Percentiles rank a stretch among this genome's conserved stretches.
phyloP scores from a whole-genome alignment of 352 stramenopile species.

The Globisporangium canariense region DNA sequence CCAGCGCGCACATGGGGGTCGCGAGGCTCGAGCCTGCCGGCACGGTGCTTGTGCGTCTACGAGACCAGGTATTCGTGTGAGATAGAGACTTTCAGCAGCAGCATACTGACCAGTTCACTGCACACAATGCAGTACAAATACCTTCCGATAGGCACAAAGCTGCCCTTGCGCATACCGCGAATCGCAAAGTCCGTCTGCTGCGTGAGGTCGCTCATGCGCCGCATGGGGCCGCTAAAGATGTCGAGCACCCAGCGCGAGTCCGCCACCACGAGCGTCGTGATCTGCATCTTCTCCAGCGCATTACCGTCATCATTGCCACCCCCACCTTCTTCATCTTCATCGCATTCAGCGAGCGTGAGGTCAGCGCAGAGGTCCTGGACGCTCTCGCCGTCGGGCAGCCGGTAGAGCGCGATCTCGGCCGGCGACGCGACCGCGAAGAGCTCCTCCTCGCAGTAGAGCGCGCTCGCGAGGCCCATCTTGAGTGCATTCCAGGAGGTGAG shows the following conservation, averaged over 20 bases:
- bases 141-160: constrained; percentile 16
- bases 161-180: constrained; percentile 39
- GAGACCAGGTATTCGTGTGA: constrained; percentile 1
- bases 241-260: constrained; percentile 76
- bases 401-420: constrained; percentile 60
- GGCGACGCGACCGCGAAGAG: constrained; percentile 58
- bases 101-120: not conserved
- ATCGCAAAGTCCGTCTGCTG: constrained; percentile 61
- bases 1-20: constrained; percentile 27
- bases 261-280: constrained; percentile 21
- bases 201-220: constrained; percentile 41
- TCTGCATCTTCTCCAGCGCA: constrained; percentile 8
- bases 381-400: constrained; percentile 44
- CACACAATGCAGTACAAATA: not conserved
- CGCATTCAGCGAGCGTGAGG: not conserved
- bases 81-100: not conserved
- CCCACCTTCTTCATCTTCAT: constrained; percentile 1
- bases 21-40: constrained; percentile 7
- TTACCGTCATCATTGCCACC: not conserved
- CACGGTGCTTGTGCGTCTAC: constrained; percentile 24
- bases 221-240: constrained; percentile 64
- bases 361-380: constrained; percentile 18
- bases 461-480: constrained; percentile 56
- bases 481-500: constrained; percentile 36
- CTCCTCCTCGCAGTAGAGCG: constrained; percentile 69